Conservation (phyloP, 2,329 filamentous ascomycete genomes). For the Xylariaceae sp. region DNA sequence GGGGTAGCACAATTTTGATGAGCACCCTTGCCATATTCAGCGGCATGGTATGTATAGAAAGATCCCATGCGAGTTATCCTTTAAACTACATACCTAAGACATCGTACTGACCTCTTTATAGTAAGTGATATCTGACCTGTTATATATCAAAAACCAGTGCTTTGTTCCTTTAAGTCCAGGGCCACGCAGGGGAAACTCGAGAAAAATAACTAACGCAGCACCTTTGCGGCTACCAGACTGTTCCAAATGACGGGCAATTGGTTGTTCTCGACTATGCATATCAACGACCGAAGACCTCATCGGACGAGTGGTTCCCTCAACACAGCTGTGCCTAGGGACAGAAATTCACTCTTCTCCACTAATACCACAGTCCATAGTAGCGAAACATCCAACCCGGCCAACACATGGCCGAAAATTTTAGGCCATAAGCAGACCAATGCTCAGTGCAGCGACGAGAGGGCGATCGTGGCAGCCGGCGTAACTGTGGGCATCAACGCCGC, state of each 20-base stretch:
- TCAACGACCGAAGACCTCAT: conserved; percentile 20
- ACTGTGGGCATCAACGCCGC: conserved; percentile 58
- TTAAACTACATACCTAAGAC: no score
- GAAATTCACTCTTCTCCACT: not conserved
- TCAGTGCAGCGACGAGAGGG: conserved; percentile 18
- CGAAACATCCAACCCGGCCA: conserved; percentile 2
- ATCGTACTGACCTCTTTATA: no score
- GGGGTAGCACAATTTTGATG: conserved; percentile 30
- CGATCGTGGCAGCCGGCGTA: conserved; percentile 48
- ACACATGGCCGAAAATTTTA: not conserved
- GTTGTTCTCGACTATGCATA: conserved; percentile 25
- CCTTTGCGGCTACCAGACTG: no score
- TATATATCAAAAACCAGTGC: no score
- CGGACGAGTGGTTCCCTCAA: not conserved
- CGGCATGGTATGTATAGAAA: no score
- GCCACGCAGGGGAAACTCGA: no score
- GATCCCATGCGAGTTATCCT: no score
- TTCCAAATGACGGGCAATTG: conserved; percentile 32
- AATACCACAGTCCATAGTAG: not conserved
- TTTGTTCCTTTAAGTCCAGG: no score
- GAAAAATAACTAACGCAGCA: no score
- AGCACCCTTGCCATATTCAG: conserved; percentile 31
- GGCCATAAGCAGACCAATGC: not conserved
- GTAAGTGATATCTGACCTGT: no score
- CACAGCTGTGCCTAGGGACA: not conserved